Evolutionary conservation across 2,329 filamentous ascomycete species (phyloP), one percentile per base, ranked within the genome.

Genomic region (Aciculosporium take): DNA sequence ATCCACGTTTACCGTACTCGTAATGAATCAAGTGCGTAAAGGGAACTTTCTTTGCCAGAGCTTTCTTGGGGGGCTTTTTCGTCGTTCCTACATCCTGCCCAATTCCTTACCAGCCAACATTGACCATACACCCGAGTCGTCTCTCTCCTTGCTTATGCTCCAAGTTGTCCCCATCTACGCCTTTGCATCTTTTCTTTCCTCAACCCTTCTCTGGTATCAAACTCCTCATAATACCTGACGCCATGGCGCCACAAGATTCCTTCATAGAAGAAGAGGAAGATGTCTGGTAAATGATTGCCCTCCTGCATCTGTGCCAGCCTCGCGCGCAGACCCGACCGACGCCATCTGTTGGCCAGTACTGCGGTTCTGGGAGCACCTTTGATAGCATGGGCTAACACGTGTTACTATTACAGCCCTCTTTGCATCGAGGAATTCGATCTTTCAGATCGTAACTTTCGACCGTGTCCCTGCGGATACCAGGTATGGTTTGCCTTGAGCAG

Each of bases 381-480:
- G n/a, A 29, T 31, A 15, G 20, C 30, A 41, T 21, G 7, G 25
- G 18, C 35, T 44, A 31, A 44, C 17, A 35, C 23, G 3, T 39
- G 7, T 20, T 20, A 29, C n/a, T 30, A 39, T 21, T 21, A 47
- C 54, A 98, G 91, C 63, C 91, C 91, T 52, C 81, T 98, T 49
- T 98, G 91, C 61, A 94, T 98, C 58, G 91, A 98, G 66, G 93
- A 98, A 68, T 93, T 98, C 58, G 93, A 98, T 64, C 78, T 98
- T 39, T 93, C 87, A 32, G 91, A 98, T 69, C 84, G 86, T 61
- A 94, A 94, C 65, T 98, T 98, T 64, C 79, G 82, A 56, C 91
- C 91, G 50, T 98, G 91, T 68, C 89, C 89, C 44, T 98, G 91
- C 59, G 91, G 91, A 47, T 98, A 98, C 57, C 89, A 96, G 77